phyloP scores from a whole-genome alignment of 2,329 filamentous ascomycete genomes.

The Colletotrichum magnum region DNA sequence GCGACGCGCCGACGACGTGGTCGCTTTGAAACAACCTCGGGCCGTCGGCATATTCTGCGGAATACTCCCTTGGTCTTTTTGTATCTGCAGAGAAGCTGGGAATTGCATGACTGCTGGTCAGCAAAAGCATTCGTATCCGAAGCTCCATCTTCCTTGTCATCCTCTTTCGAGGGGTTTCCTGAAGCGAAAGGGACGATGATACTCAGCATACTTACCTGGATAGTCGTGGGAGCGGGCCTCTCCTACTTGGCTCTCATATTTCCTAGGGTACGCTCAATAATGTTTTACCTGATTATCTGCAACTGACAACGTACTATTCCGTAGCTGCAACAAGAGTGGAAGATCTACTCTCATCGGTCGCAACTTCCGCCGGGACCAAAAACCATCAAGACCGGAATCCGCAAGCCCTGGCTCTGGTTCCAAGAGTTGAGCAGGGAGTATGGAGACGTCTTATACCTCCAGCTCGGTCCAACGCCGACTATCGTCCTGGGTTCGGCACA shows the following conservation, averaged over 20 bases:
- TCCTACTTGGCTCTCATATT: constrained; percentile 46
- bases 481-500: constrained; percentile 59
- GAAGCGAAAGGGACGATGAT: background rate
- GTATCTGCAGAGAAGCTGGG: too few relatives aligned
- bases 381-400: constrained; percentile 53
- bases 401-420: constrained; percentile 60
- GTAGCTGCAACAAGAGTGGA: constrained; percentile 55
- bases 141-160: too few relatives aligned
- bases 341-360: constrained; percentile 54
- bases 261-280: constrained; percentile 44
- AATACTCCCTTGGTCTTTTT: too few relatives aligned
- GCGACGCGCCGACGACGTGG: background rate
- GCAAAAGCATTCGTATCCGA: too few relatives aligned
- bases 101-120: too few relatives aligned
- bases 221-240: constrained; percentile 41
- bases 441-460: constrained; percentile 59
- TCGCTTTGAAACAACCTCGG: background rate
- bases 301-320: constrained; percentile 1
- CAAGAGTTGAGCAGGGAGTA: constrained; percentile 54
- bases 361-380: constrained; percentile 56
- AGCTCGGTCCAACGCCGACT: constrained; percentile 58
- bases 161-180: too few relatives aligned
- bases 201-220: constrained; percentile 38
- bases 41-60: background rate
- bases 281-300: background rate